Base-by-base conservation (phyloP, 1,139 yeast genomes). In the Blastobotrys niveus region DNA sequence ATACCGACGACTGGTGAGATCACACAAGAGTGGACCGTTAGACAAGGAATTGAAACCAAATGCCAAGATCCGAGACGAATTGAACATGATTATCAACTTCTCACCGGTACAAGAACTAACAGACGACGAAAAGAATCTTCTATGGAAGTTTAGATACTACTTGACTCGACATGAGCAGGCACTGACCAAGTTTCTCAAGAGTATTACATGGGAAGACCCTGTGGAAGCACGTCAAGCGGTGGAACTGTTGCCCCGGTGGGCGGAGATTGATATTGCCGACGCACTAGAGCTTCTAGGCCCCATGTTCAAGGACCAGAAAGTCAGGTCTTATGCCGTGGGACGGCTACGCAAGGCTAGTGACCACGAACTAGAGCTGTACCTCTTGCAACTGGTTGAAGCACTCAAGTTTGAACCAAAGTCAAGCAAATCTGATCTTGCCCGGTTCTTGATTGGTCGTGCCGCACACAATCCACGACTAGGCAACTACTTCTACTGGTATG, bases 71-170 rank as follows among this genome's bases (percentile, higher is more conserved):
- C 71, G 96, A 52, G 91, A 83, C 53, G 83, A 84, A 52, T 70
- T 91, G 43, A 70, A 78, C 48, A 72, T 53, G 44, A 84, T 89
- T 3, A 69, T 89, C 43, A 71, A 73, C 29, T 86, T 81, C 54
- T 91, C 96, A 1, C 88, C 96, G 2, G 91, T 87, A 36, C 82
- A 85, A 41, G 87, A 81, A 55, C 69, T 91, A 39, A 74, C 81
- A 5, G 89, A 84, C 44, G 80, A 83, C 58, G 97, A 91, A 54
- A 88, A 85, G 67, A 88, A 88, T 53, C 66, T 88, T 56, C 74
- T 93, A 15, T 91, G 97, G 97, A 85, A 85, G 63, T 91, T 84
- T 63, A 69, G 98, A 44, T 91, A 86, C 66, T 89, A 82, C 62
- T 73, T 89, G 46, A 76, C 91, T 38, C 79, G 83, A 50, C 84